Percentiles rank a stretch among this genome's conserved stretches.
Conservation (phyloP, 2,329 filamentous ascomycete genomes). For the Colletotrichum incanum region DNA sequence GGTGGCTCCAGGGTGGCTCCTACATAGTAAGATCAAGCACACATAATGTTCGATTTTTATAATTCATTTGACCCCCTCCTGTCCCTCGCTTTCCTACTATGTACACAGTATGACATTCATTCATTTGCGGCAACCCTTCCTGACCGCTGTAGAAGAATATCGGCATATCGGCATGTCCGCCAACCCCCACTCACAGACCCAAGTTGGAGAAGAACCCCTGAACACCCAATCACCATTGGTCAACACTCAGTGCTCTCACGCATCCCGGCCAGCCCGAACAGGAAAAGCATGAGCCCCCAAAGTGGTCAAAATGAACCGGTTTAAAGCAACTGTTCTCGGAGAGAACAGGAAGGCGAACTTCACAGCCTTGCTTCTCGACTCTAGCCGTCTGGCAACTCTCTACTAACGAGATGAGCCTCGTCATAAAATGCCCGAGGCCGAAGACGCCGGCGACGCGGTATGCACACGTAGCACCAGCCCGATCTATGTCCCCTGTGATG, state of each 20-base stretch:
- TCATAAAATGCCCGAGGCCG: conserved; percentile 33
- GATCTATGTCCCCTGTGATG: conserved; percentile 26
- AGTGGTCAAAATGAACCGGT: conserved; percentile 22
- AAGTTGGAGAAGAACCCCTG: conserved; percentile 11
- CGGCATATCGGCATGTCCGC: conserved; percentile 30
- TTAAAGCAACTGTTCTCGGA: neutral
- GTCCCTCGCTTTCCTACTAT: neutral
- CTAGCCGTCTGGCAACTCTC: neutral
- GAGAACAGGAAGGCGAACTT: neutral
- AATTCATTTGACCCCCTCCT: neutral
- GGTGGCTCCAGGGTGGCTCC: too few species aligned
- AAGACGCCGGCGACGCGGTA: neutral
- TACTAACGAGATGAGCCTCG: conserved; percentile 18
- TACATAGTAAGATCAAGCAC: too few species aligned
- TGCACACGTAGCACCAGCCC: neutral
- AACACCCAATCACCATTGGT: neutral
- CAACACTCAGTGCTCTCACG: neutral
- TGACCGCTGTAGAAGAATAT: conserved; percentile 24
- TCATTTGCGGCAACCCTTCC: neutral
- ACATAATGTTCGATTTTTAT: conserved; percentile 11
- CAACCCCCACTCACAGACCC: conserved; percentile 16
- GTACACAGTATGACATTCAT: neutral
- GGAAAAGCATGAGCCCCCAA: conserved; percentile 28
- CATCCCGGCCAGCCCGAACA: conserved; percentile 22
- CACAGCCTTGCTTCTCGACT: neutral